Evolutionary conservation across 2,329 filamentous ascomycete species (phyloP), one percentile per base, ranked within the genome.

Genomic region (Trichophaea hybrida): DNA sequence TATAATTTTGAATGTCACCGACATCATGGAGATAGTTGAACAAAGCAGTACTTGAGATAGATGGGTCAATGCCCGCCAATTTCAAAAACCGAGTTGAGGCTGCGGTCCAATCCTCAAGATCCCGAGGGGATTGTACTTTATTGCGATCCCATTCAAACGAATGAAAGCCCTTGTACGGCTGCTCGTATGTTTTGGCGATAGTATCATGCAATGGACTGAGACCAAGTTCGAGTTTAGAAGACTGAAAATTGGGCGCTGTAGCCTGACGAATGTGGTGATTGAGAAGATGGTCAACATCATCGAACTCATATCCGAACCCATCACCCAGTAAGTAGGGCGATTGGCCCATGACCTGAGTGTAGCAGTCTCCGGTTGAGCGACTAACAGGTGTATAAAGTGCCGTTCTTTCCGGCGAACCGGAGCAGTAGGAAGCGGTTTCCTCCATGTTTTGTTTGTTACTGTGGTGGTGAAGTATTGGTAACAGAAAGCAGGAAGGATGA

Each of bases 351-450:
- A 54, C 35, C 6, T 40, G 31, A 38, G 51, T 54, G 51, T 35
- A 54, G 51, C 51, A 38, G 24, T 40, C 35, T 13, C 32, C 48
- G 48, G 32, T 24, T n/a, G 15, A 13, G 5, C 40, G 40, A 46
- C 24, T 46, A 46, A 46, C 40, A 3, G 24, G 24, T 24, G n/a
- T 43, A 10, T 10, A 43, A 38, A 60, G 57, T 35, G 62, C 57
- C 1, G 48, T 61, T 15, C 62, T 61, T 44, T 60, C 58, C 5
- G 62, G 62, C 35, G 64, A 65, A 49, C 57, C 55, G 12, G 59
- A 63, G 53, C 55, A 61, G 34, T 54, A 34, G 31, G 64, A 64
- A 43, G 48, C 48, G 37, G 51, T 35, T 35, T 54, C 51, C 13
- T 34, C 51, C 51, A 54, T 54, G 15, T 52, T 43, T 50, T 43